Base-by-base conservation (phyloP, 495 filamentous ascomycete species). In the Neurospora terricola region DNA sequence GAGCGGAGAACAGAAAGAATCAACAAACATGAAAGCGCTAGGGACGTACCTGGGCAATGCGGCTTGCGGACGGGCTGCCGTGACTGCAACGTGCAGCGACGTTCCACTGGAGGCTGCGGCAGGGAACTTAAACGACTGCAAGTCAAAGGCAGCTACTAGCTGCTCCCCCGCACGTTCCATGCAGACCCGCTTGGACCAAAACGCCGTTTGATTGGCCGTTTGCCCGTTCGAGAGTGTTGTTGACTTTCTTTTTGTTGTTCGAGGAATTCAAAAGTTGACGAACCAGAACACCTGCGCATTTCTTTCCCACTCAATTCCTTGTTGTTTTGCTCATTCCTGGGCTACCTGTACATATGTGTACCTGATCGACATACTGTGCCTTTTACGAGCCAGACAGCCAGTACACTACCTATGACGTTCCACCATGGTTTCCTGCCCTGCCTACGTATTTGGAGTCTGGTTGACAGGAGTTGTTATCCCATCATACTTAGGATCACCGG, bases 1-100 rank as follows among this genome's bases (percentile, higher is more conserved):
- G 73, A 69, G 76, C 76, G 72, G 76, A 74, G 76, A 72, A 76
- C 71, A 74, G 73, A 77, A 77, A 76, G 79, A 79, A 79, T 78
- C 75, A 79, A 80, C 75, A 79, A 81, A 80, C 77, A 80, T 76
- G 71, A 62, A 73, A 69, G 74, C 79, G 77, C 72, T 77, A 66
- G 54, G 54, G 27, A 66, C 54, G 54, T 66, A 75, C 79, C 74
- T 76, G 75, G 80, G 78, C 76, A 80, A 80, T 80, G 77, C 73
- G 76, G 27, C 54, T 30, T 66, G 27, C 54, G 54, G 27, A 66
- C 54, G 54, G 54, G 54, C 54, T 66, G 54, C 27, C 54, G 54
- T 66, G 54, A 66, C 54, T 66, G 54, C 54, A 66, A 66, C 54
- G 27, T 66, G 54, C 54, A 66, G 54, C 54, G 54, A 36, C 54